Evolutionary conservation across 345 rosid genomes (phyloP).

Genomic region (Raphanus raphanistrum): DNA sequence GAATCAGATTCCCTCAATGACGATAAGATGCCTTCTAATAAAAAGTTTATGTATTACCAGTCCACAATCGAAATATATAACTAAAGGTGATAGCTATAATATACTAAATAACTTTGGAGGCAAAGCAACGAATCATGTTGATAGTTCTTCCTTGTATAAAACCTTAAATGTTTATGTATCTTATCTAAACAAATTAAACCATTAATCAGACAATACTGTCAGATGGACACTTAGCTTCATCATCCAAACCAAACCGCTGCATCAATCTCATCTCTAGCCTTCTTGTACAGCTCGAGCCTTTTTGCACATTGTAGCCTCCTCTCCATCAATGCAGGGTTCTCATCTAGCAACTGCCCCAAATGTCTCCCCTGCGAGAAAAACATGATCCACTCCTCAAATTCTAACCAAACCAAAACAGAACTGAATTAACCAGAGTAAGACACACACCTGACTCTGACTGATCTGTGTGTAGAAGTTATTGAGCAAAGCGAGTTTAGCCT

Average conservation of each 20-base stretch:
- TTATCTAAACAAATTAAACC: not conserved
- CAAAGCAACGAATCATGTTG: not conserved
- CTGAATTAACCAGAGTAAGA: not conserved
- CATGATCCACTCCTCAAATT: slow-evolving; percentile 1
- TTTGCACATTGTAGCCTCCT: slow-evolving; percentile 60
- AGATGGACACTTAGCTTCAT: not conserved
- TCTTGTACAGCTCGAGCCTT: slow-evolving; percentile 70
- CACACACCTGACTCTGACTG: slow-evolving; percentile 58
- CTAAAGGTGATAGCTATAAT: no score
- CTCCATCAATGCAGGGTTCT: slow-evolving; percentile 66
- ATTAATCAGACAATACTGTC: slow-evolving; percentile 5
- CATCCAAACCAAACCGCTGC: slow-evolving; percentile 49
- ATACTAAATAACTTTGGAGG: not conserved
- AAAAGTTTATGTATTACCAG: no score
- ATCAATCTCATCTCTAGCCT: slow-evolving; percentile 73
- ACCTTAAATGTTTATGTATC: not conserved
- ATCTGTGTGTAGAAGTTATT: slow-evolving; percentile 64
- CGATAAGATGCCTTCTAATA: no score
- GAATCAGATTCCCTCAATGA: no score
- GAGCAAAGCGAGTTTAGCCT: slow-evolving; percentile 65
- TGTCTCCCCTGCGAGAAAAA: slow-evolving; percentile 41
- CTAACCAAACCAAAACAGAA: slow-evolving; percentile 5
- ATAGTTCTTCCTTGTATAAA: not conserved
- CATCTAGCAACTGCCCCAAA: slow-evolving; percentile 55
- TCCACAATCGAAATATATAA: no score